Evolutionary conservation across 192 early-diverging fungal species (phyloP).

Genomic region (Gorgonomyces haynaldii): DNA sequence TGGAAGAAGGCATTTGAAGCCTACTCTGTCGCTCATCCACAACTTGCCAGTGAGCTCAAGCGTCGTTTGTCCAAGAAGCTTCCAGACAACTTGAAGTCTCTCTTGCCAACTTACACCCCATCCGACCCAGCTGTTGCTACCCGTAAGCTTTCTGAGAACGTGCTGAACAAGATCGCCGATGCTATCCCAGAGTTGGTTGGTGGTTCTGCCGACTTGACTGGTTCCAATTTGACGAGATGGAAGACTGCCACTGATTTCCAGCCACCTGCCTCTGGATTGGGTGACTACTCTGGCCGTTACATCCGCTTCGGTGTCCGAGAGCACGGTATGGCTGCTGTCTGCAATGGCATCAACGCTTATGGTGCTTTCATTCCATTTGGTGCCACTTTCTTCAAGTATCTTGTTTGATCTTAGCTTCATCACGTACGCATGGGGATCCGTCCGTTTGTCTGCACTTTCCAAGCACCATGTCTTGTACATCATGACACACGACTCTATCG

Average conservation of each 20-base stretch:
- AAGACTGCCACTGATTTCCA: constrained; percentile 94
- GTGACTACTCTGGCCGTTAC: constrained; percentile 77
- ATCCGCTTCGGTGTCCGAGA: constrained; percentile 95
- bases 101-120: constrained; percentile 73
- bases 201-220: constrained; percentile 95
- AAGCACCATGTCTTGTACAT: constrained; percentile 87
- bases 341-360: constrained; percentile 83
- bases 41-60: constrained; percentile 55
- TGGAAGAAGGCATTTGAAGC: constrained; percentile 66
- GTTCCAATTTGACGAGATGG: constrained; percentile 92
- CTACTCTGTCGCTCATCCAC: constrained; percentile 60
- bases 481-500: constrained; percentile 99
- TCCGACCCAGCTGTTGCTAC: constrained; percentile 57
- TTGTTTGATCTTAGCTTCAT: too few relatives aligned
- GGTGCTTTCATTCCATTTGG: constrained; percentile 75
- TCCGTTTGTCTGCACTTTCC: constrained; percentile 80
- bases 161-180: constrained; percentile 71
- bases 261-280: constrained; percentile 51
- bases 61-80: constrained; percentile 58
- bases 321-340: constrained; percentile 89
- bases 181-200: constrained; percentile 75
- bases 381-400: constrained; percentile 82
- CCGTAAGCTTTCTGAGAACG: constrained; percentile 76
- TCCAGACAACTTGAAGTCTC: constrained; percentile 57
- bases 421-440: constrained; percentile 65